Percentiles rank a stretch among this genome's conserved stretches.
Conservation (phyloP, 306 rosid genomes). For the Glycine soja region DNA sequence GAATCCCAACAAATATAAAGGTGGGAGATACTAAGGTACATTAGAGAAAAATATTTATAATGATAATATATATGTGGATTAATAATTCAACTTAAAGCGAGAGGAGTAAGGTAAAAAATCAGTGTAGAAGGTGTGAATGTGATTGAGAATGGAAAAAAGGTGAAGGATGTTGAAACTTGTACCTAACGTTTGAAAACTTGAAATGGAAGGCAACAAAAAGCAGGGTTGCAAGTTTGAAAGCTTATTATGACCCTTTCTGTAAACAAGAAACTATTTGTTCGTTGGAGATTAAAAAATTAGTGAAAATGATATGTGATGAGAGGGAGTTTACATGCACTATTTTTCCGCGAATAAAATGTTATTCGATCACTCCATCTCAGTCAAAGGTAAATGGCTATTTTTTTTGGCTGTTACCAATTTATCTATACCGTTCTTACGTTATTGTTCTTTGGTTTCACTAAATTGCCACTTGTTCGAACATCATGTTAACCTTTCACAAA, state of each 20-base stretch:
- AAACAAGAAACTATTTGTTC: slow-evolving; percentile 42
- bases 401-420: not conserved
- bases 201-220: slow-evolving; percentile 54
- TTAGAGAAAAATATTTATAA: slow-evolving; percentile 27
- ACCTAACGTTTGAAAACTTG: slow-evolving; percentile 58
- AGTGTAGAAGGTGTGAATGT: slow-evolving; percentile 53
- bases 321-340: not conserved
- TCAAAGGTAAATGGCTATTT: not conserved
- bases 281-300: not conserved
- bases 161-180: slow-evolving; percentile 54
- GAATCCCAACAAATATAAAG: not conserved
- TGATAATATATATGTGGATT: slow-evolving; percentile 14
- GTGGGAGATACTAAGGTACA: slow-evolving; percentile 18
- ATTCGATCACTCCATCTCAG: not conserved
- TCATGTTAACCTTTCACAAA: slow-evolving; percentile 13
- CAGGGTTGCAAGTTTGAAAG: slow-evolving; percentile 27
- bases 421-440: not conserved
- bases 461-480: not conserved
- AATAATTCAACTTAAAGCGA: slow-evolving; percentile 45
- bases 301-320: not conserved
- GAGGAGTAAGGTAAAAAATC: slow-evolving; percentile 54
- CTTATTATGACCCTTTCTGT: not conserved
- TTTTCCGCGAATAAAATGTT: not conserved
- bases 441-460: not conserved
- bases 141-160: slow-evolving; percentile 48